Evolutionary conservation across 805 yeast genomes (phyloP), one percentile per base, ranked within the genome.

Genomic region (Candida cerambycidarum): DNA sequence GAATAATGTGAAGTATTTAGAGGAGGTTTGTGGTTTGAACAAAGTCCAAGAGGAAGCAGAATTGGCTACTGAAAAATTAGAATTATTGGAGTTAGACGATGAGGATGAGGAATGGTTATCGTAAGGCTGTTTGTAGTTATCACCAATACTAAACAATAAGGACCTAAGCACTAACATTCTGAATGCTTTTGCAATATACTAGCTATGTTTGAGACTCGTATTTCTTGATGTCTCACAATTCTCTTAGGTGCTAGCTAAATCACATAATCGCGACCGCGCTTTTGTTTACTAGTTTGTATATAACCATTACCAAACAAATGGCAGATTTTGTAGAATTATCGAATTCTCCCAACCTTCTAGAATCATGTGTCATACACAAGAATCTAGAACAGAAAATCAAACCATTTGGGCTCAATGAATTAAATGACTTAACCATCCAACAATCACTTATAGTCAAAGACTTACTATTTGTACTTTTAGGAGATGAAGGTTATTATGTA

Each of bases 401-500:
- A 28, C 47, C 45, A n/a, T 32, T 23, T 27, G 39, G 33, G 5
- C 24, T 82, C 25, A 70, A 70, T 37, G 76, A 67, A 40, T 57
- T 75, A 31, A 57, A 55, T n/a, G 78, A 76, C 24, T 56, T 72
- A 3, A 69, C 75, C 37, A 72, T 75, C 3, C 96, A 89, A 57
- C 96, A 89, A 57, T 82, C 86, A 0, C 70, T 82, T 18, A 73
- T 93, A 1, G 69, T 85, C 12, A 72, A 78, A 44, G 99, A 92
- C 58, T 57, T 89, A 8, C 54, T 89, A 15, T 75, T 74, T 52
- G 83, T 86, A 1, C 58, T 93, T 11, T 52, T 81, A 24, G 95
- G 95, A 0, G 62, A 75, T 19, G 96, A 89, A 59, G 97, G 97
- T 0, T 70, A 72, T 15, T 88, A 85, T 55, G 78, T 92, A 27